Evolutionary conservation across 1,139 yeast genomes (phyloP), one percentile per base, ranked within the genome.

Genomic region (Diutina scorzettiae): DNA sequence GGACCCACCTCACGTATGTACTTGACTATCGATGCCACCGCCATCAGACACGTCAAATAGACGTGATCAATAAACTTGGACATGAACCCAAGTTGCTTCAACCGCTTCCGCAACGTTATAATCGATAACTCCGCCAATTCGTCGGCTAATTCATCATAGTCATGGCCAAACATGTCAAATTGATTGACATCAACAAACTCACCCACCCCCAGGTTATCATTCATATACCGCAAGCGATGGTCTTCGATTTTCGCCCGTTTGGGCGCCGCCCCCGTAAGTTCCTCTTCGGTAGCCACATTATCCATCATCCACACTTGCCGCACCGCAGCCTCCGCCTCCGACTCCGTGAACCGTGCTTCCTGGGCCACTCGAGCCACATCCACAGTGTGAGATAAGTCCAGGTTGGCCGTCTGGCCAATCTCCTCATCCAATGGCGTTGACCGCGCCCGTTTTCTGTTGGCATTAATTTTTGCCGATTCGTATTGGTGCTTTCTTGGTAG

Each of bases 391-490:
- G 37, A 17, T 11, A 32, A 19, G 16, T 34, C 39, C 29, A 23
- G 25, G 16, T 34, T 20, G 1, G 39, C 39, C 5, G 39, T 34
- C 28, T 62, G 64, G 17, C 69, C 63, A 37, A 66, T 65, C 46
- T 66, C 71, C 49, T 66, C 70, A 47, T 66, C 71, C 42, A 66
- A 55, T 0, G 71, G 65, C 2, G 46, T 47, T 7, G 51, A 51
- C 14, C 45, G 48, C 9, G 45, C 43, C 49, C 49, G 17, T 18
- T 48, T 48, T 5, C 47, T 48, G 18, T 44, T 47, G 27, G 41
- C 45, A 18, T 44, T 43, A 37, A 44, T 42, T 24, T 37, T 44
- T 14, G 33, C 28, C 31, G 27, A 31, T 11, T 36, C 30, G 21
- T 43, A 42, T 5, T 28, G 39, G 27, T 34, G 16, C 20, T 34